phyloP scores from a whole-genome alignment of 2,329 filamentous ascomycete genomes.

The Akanthomyces uredinophilus region DNA sequence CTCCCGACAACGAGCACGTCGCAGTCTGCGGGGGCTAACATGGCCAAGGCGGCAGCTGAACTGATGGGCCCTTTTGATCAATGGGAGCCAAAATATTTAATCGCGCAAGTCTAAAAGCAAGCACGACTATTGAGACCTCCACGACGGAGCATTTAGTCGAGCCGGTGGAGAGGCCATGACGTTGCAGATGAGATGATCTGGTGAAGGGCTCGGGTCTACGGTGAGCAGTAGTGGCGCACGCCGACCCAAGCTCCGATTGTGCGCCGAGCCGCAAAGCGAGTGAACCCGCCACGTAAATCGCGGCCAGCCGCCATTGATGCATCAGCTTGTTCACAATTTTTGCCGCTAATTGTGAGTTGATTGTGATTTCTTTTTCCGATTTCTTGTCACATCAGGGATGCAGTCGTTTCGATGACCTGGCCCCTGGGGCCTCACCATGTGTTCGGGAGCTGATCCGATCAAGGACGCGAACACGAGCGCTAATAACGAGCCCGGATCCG shows the following conservation, averaged over 20 bases:
- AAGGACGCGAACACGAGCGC: constrained; percentile 9
- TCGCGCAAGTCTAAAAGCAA: neutral
- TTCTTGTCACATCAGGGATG: neutral
- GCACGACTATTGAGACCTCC: neutral
- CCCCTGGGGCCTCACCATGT: neutral
- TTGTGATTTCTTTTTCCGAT: neutral
- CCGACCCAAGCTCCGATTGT: constrained; percentile 4
- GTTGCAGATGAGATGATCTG: neutral
- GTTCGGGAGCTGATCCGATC: constrained; percentile 3
- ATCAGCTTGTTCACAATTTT: neutral
- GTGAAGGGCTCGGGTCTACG: constrained; percentile 3
- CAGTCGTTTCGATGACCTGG: neutral
- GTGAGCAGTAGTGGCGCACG: neutral
- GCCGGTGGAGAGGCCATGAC: neutral
- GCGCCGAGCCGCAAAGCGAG: neutral
- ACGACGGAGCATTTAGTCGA: neutral
- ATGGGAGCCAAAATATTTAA: neutral
- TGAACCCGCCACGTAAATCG: neutral
- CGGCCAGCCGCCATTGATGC: neutral
- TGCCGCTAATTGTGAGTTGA: neutral
- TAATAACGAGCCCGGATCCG: neutral
- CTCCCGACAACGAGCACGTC: constrained; percentile 53
- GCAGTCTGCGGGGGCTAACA: neutral
- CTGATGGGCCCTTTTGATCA: neutral
- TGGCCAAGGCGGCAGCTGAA: neutral